Conservation (phyloP, 1,139 yeast genomes). For the Pichia sp. region DNA sequence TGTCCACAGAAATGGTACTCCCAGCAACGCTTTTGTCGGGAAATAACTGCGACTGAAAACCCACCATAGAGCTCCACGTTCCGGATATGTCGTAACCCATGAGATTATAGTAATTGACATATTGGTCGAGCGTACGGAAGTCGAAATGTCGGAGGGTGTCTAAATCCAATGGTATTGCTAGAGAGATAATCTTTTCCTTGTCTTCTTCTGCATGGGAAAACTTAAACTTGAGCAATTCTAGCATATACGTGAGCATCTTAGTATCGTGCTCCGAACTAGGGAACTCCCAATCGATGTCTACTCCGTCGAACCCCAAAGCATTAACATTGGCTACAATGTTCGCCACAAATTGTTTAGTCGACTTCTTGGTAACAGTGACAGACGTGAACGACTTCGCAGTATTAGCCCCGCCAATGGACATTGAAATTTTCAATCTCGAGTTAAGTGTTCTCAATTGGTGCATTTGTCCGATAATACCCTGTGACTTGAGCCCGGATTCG, state of each 20-base stretch:
- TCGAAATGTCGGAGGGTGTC: constrained; percentile 43
- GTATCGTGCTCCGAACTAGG: constrained; percentile 53
- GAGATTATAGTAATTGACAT: constrained; percentile 69
- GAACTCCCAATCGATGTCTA: constrained; percentile 95
- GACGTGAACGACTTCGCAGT: constrained; percentile 49
- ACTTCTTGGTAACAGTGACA: constrained; percentile 37
- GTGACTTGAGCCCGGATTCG: constrained; percentile 10
- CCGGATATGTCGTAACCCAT: constrained; percentile 92
- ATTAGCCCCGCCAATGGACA: constrained; percentile 92
- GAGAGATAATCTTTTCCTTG: constrained; percentile 43
- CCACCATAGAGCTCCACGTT: constrained; percentile 60
- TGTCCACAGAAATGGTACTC: constrained; percentile 41
- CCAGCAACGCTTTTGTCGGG: constrained; percentile 18
- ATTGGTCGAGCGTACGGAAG: constrained; percentile 50
- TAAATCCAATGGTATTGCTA: constrained; percentile 73
- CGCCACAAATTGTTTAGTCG: constrained; percentile 46
- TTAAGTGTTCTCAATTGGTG: constrained; percentile 44
- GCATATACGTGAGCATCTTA: constrained; percentile 40
- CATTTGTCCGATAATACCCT: constrained; percentile 47
- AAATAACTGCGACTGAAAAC: constrained; percentile 69
- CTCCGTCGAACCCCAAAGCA: constrained; percentile 73
- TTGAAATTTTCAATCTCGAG: constrained; percentile 52
- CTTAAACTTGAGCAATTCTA: constrained; percentile 26
- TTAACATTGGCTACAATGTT: constrained; percentile 47
- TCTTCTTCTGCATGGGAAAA: constrained; percentile 5